phyloP scores from a whole-genome alignment of 371 early-diverging fungal genomes.

The Rhizopus delemar region DNA sequence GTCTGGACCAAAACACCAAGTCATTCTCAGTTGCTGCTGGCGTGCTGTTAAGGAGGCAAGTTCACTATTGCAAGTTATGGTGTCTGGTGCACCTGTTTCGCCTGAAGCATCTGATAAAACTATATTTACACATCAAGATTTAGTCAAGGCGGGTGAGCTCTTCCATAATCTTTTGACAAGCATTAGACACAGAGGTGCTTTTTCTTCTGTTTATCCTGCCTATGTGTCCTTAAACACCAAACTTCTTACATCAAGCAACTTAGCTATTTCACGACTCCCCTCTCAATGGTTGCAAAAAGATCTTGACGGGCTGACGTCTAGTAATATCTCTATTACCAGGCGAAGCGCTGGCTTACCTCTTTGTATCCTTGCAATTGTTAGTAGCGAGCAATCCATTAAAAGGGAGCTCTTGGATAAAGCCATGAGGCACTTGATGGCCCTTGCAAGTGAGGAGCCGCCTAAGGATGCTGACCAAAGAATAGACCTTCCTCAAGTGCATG shows the following conservation, averaged over 20 bases:
- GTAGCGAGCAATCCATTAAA: constrained; percentile 67
- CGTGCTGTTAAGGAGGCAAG: constrained; percentile 88
- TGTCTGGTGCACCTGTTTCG: constrained; percentile 37
- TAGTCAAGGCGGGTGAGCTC: constrained; percentile 59
- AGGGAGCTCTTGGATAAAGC: constrained; percentile 65
- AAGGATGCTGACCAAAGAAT: constrained; percentile 57
- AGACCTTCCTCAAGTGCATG: constrained; percentile 86
- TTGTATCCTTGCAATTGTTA: constrained; percentile 83
- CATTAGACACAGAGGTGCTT: constrained; percentile 93
- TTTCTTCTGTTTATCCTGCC: constrained; percentile 83
- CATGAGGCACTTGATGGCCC: constrained; percentile 66
- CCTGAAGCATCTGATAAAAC: constrained; percentile 6
- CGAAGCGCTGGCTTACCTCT: constrained; percentile 91
- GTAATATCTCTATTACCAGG: constrained; percentile 86
- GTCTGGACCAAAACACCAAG: constrained; percentile 74
- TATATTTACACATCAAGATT: constrained; percentile 32
- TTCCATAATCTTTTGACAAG: constrained; percentile 64
- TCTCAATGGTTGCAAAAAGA: constrained; percentile 64
- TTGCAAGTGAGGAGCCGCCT: constrained; percentile 57
- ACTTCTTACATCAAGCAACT: constrained; percentile 58
- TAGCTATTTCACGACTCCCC: constrained; percentile 54
- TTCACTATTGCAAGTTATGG: constrained; percentile 43
- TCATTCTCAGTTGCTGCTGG: constrained; percentile 90
- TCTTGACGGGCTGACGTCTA: constrained; percentile 54
- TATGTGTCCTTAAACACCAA: constrained; percentile 72